phyloP scores from a whole-genome alignment of 257 asterid species.

The Thymus quinquecostatus region DNA sequence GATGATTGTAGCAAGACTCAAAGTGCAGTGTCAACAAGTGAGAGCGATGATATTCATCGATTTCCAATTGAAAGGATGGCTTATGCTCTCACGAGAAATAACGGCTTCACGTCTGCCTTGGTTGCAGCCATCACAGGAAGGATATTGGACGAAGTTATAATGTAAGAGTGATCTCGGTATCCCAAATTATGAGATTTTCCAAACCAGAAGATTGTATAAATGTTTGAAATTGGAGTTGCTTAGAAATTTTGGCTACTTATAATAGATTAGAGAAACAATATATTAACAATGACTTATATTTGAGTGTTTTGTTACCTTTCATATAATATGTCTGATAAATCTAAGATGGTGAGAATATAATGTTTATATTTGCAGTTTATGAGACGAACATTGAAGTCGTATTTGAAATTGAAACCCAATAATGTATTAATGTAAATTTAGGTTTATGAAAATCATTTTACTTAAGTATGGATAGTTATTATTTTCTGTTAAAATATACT shows the following conservation, averaged over 20 bases:
- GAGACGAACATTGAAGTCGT: too few relatives aligned
- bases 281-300: neutral
- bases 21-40: conserved; percentile 17
- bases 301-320: neutral
- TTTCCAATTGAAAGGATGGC: conserved; percentile 60
- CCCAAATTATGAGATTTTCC: conserved; percentile 24
- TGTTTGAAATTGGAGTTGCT: neutral
- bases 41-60: conserved; percentile 40
- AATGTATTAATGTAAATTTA: too few relatives aligned
- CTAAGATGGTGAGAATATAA: too few relatives aligned
- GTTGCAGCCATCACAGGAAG: conserved; percentile 71
- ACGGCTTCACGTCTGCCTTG: conserved; percentile 61
- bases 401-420: too few relatives aligned
- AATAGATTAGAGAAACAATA: neutral
- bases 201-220: neutral
- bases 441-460: too few relatives aligned
- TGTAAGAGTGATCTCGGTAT: neutral
- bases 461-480: too few relatives aligned
- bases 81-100: conserved; percentile 57
- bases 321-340: neutral
- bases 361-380: too few relatives aligned
- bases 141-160: conserved; percentile 39
- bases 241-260: neutral
- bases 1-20: conserved; percentile 31
- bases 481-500: too few relatives aligned